Conservation (phyloP, 176 grass and related monocot species). For the Thalia dealbata region DNA sequence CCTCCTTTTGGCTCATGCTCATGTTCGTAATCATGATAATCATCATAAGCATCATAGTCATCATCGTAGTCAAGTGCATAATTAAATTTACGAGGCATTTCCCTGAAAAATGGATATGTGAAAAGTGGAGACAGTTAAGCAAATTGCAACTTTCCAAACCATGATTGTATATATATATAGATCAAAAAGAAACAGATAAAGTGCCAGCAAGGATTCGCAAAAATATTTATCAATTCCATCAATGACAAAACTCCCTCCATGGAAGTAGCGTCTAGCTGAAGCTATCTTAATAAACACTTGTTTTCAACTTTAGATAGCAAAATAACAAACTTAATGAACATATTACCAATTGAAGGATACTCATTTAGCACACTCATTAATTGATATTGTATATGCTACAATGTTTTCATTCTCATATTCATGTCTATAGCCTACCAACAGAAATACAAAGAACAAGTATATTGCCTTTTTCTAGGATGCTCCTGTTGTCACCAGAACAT, state of each 20-base stretch:
- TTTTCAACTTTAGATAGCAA: too few species aligned
- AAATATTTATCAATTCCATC: background rate
- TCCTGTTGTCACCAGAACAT: too few species aligned
- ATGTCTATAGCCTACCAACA: too few species aligned
- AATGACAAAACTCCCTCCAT: background rate
- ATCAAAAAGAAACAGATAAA: background rate
- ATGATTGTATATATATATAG: background rate
- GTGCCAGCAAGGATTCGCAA: background rate
- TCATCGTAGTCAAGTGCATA: constrained; percentile 51
- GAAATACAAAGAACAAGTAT: too few species aligned
- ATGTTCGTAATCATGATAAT: constrained; percentile 43
- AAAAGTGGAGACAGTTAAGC: background rate
- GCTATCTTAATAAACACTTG: too few species aligned
- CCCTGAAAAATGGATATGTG: constrained; percentile 25
- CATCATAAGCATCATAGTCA: constrained; percentile 36
- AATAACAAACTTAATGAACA: too few species aligned
- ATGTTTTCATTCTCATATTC: too few species aligned
- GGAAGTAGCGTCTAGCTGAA: background rate
- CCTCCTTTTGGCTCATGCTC: constrained; percentile 10
- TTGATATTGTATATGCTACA: too few species aligned
- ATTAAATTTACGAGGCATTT: constrained; percentile 78
- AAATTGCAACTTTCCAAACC: background rate
- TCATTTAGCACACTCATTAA: too few species aligned
- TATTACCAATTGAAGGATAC: too few species aligned
- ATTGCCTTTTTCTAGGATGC: too few species aligned